A percentile compares a stretch with the other conserved stretches of the same genome.
phyloP scores from a whole-genome alignment of 2,329 filamentous ascomycete genomes.

The Furcasterigmium furcatum region DNA sequence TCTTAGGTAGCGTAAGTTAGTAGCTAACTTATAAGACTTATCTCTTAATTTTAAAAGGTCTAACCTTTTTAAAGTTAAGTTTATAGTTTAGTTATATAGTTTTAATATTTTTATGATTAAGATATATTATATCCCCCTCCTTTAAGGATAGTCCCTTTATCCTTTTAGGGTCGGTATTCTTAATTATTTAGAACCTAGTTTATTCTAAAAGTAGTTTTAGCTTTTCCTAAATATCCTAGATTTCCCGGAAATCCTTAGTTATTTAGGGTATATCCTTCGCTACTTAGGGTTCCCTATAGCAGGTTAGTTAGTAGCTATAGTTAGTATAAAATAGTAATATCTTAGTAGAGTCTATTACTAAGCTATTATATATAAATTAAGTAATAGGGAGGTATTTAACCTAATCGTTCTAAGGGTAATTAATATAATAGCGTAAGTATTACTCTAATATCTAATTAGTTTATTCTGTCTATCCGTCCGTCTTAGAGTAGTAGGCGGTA shows the following conservation, averaged over 20 bases:
- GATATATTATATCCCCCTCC: slow-evolving; percentile 4
- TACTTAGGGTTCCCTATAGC: background rate
- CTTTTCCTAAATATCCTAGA: background rate
- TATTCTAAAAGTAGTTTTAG: background rate
- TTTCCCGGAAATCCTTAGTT: background rate
- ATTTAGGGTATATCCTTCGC: background rate
- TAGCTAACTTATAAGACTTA: slow-evolving; percentile 1
- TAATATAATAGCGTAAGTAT: background rate
- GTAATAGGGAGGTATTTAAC: background rate
- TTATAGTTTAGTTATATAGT: slow-evolving; percentile 4
- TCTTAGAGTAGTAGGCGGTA: background rate
- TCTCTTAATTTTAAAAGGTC: no score
- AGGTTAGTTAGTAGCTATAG: background rate
- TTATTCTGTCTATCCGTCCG: background rate
- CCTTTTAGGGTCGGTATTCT: background rate
- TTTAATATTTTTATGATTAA: slow-evolving; percentile 3
- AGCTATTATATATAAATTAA: slow-evolving; percentile 5
- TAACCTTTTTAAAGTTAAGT: slow-evolving; percentile 3
- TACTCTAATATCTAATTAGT: background rate
- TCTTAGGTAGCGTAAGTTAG: background rate
- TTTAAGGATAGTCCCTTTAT: slow-evolving; percentile 5
- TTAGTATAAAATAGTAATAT: background rate
- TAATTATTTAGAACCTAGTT: background rate
- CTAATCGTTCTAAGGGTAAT: slow-evolving; percentile 3
- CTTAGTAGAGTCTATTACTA: background rate